phyloP scores from a whole-genome alignment of 176 grass and related monocot genomes.

The Oryza glumipatula region DNA sequence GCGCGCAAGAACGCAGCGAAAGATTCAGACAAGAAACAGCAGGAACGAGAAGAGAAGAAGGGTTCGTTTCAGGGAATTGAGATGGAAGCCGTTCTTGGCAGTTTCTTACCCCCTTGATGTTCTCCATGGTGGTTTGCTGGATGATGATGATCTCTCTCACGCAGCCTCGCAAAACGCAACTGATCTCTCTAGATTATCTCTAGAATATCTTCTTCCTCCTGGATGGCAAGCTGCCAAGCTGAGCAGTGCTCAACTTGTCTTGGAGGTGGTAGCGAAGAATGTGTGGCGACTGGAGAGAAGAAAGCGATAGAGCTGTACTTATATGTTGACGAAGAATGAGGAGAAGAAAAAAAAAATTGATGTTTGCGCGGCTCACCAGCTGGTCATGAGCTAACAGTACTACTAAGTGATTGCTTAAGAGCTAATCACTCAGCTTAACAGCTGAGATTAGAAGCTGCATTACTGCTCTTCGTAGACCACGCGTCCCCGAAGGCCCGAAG shows the following conservation, averaged over 20 bases:
- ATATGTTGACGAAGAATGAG: conserved; percentile 31
- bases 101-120: conserved; percentile 57
- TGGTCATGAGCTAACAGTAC: conserved; percentile 28
- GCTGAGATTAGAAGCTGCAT: neutral
- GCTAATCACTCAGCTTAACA: conserved; percentile 22
- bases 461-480: conserved; percentile 21
- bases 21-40: neutral
- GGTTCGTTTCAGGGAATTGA: conserved; percentile 6
- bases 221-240: conserved; percentile 17
- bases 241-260: conserved; percentile 42
- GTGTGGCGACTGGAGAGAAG: conserved; percentile 2
- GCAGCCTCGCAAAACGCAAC: neutral
- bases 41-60: neutral
- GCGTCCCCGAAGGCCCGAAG: conserved; percentile 6
- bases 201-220: neutral
- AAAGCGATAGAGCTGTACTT: conserved; percentile 26
- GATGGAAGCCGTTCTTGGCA: neutral
- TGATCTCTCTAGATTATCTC: neutral
- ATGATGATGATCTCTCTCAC: conserved; percentile 17
- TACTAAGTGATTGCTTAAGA: conserved; percentile 26
- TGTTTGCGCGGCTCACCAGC: conserved; percentile 1
- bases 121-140: conserved; percentile 60
- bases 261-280: neutral
- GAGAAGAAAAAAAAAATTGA: neutral
- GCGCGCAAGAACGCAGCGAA: neutral